Base-by-base conservation (phyloP, 2,329 filamentous ascomycete species). In the Aspergillus luchuensis region DNA sequence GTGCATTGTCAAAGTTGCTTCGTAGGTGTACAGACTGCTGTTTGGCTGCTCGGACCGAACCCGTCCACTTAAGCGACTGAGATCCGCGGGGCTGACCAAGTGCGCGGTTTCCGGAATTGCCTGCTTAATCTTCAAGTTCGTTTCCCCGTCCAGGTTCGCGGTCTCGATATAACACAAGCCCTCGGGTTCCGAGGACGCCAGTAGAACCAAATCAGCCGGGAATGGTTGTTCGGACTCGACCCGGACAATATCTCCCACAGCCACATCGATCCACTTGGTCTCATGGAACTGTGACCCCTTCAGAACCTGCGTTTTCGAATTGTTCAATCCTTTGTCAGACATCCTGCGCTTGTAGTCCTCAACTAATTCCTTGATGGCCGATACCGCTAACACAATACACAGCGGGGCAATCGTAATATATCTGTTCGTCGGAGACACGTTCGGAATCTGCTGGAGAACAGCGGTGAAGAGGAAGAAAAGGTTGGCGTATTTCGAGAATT, bases 401-500 rank as follows among this genome's bases (percentile, higher is more conserved):
- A 99, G 84, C n/a, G 95, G 95, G 5, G 91, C 94, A 73, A 99
- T 97, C 39, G 96, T 99, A 5, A 95, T 99, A 74, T 93, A 99
- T 77, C 84, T 86, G 79, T 97, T 98, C 8, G 95, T 99, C 7
- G 96, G 95, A 36, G 93, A 97, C 63, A 99, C 89, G 66, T 90
- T 89, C 21, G 95, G 95, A 63, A 99, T 97, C 76, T 99, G 95
- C 80, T 99, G 95, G 49, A 99, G 81, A 43, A 87, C 89, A 15
- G 95, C 93, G 39, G 95, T 99, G 78, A 99, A 98, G 75, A 99
- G 86, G 90, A 99, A 99, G 83, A 99, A 99, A 72, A 99, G 79
- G 79, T 99, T 99, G 82, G 95, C 95, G 78, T 97, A 97, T 82
- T 97, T 99, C 63, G 93, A 97, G 80, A 99, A 99, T 76, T 99